phyloP scores from a whole-genome alignment of 176 grass and related monocot species.

The Oryza glumipatula region DNA sequence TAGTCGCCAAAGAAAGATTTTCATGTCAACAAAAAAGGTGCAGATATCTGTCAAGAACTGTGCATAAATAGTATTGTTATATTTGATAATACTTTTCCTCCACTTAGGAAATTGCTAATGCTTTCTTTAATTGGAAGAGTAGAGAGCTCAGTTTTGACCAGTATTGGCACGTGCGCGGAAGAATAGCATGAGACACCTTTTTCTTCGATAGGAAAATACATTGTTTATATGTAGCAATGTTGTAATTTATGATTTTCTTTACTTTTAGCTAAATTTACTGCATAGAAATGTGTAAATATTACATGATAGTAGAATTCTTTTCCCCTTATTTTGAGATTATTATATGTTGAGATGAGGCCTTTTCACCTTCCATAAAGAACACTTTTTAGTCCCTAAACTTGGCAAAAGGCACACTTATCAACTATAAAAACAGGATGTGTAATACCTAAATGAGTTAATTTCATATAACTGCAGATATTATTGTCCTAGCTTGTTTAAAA shows the following conservation, averaged over 20 bases:
- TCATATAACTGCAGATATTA: too few species aligned
- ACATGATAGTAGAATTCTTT: background rate
- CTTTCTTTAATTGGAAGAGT: conserved; percentile 6
- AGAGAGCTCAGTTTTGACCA: conserved; percentile 31
- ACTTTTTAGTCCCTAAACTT: background rate
- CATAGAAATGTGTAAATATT: conserved; percentile 31
- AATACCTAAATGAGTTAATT: background rate
- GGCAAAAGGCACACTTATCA: background rate
- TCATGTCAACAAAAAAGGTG: background rate
- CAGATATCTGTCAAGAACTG: conserved; percentile 14
- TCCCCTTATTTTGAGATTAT: background rate
- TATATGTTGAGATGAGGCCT: background rate
- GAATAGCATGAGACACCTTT: background rate
- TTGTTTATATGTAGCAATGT: conserved; percentile 30
- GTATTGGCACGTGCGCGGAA: background rate
- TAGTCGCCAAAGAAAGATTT: conserved; percentile 20
- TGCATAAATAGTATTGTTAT: conserved; percentile 40
- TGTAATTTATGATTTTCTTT: background rate
- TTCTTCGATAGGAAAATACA: background rate
- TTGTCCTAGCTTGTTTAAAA: too few species aligned
- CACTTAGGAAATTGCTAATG: background rate
- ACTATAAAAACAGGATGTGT: background rate
- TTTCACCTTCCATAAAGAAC: background rate
- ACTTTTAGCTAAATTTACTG: background rate
- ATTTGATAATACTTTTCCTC: background rate